Percentiles rank a stretch among this genome's conserved stretches.
These are phyloP conservation scores for Omphalotus guepiniiformis DNA, from an alignment of 768 basidiomycete genomes.

Conservation along the genomic window DNA sequence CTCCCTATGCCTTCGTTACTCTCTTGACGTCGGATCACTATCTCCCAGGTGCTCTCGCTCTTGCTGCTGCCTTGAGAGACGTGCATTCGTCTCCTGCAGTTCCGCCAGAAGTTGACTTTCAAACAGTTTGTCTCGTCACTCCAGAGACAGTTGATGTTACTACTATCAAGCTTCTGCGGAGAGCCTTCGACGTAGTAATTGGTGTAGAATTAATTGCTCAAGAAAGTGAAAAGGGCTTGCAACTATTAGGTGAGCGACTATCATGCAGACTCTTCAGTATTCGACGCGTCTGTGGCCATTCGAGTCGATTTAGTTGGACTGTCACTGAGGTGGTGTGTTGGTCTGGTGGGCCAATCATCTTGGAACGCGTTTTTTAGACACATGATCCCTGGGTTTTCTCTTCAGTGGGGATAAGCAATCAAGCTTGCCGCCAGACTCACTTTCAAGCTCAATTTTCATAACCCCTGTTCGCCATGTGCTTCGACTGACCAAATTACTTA, in stretches of 20 bases:
- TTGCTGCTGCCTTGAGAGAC: constrained; percentile 81
- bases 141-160: constrained; percentile 88
- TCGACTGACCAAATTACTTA: constrained; percentile 12
- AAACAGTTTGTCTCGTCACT: constrained; percentile 88
- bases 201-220: constrained; percentile 88
- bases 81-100: constrained; percentile 60
- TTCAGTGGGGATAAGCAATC: not conserved
- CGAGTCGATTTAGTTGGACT: constrained; percentile 13
- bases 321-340: not conserved
- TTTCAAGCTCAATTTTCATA: not conserved
- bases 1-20: constrained; percentile 81
- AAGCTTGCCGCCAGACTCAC: constrained; percentile 14
- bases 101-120: constrained; percentile 62
- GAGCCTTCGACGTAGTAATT: constrained; percentile 78
- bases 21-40: constrained; percentile 91
- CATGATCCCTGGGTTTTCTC: constrained; percentile 7
- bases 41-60: constrained; percentile 86
- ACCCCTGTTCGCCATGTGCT: not conserved
- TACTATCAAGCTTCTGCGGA: constrained; percentile 73
- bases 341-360: too few species aligned
- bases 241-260: constrained; percentile 72
- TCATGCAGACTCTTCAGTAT: not conserved
- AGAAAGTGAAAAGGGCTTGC: constrained; percentile 59
- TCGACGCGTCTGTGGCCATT: constrained; percentile 18
- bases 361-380: constrained; percentile 13